phyloP scores from a whole-genome alignment of 2,329 filamentous ascomycete genomes.

The Fusarium beomiforme region DNA sequence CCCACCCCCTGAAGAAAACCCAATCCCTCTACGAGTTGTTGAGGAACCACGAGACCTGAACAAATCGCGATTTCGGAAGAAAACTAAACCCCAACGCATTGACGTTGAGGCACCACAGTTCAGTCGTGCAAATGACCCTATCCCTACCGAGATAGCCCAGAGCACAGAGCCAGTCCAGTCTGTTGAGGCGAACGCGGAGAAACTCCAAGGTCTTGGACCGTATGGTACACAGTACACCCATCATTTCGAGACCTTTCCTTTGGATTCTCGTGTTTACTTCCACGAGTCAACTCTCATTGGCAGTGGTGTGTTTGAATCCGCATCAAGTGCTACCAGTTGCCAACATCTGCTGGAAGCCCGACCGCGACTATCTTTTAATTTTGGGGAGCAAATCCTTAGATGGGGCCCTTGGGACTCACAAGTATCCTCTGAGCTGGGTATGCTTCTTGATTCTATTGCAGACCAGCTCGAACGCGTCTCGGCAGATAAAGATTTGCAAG shows the following conservation, averaged over 20 bases:
- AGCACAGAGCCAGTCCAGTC: constrained; percentile 9
- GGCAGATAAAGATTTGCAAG: not conserved
- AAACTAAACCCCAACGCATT: constrained; percentile 53
- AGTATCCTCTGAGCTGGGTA: constrained; percentile 69
- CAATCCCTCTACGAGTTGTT: constrained; percentile 32
- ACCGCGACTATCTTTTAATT: constrained; percentile 52
- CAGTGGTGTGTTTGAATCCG: constrained; percentile 58
- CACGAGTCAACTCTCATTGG: constrained; percentile 69
- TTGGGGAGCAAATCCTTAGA: constrained; percentile 60
- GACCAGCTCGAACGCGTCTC: constrained; percentile 53
- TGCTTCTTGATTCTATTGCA: constrained; percentile 67
- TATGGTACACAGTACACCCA: constrained; percentile 70
- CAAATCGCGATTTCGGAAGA: constrained; percentile 56
- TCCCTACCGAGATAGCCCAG: constrained; percentile 42
- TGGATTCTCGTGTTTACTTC: constrained; percentile 66
- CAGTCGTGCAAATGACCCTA: constrained; percentile 62
- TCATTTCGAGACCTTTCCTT: constrained; percentile 70
- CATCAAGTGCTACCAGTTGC: constrained; percentile 45
- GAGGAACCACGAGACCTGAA: constrained; percentile 5
- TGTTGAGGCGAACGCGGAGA: constrained; percentile 37
- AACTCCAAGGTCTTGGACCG: constrained; percentile 64
- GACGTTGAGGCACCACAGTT: constrained; percentile 64
- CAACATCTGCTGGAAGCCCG: constrained; percentile 45
- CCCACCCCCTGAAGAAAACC: constrained; percentile 39
- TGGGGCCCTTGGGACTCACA: constrained; percentile 68